A percentile compares a stretch with the other conserved stretches of the same genome.
Conservation (phyloP, 345 rosid species). For the Salix exigua region DNA sequence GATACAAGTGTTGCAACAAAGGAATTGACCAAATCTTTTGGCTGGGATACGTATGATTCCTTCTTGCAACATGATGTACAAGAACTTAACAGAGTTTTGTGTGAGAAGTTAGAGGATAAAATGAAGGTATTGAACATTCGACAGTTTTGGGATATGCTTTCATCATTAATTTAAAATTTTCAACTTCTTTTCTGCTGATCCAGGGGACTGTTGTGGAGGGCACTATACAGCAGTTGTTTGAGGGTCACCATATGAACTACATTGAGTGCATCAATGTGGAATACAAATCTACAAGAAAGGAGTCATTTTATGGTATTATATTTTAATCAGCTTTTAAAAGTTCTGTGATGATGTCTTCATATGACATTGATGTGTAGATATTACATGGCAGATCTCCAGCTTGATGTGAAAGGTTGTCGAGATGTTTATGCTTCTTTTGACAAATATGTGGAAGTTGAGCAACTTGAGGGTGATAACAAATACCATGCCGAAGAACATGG, state of each 20-base stretch:
- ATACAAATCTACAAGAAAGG: conserved; percentile 89
- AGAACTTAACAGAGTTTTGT: conserved; percentile 87
- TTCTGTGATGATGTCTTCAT: background rate
- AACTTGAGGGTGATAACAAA: conserved; percentile 96
- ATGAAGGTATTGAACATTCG: conserved; percentile 60
- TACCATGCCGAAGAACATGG: conserved; percentile 88
- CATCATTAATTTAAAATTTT: conserved; percentile 3
- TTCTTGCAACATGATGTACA: conserved; percentile 99
- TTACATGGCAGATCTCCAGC: conserved; percentile 75
- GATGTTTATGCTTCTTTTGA: conserved; percentile 98
- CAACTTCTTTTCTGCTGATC: background rate
- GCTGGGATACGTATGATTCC: conserved; percentile 96
- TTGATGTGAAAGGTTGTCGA: conserved; percentile 95
- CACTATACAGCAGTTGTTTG: conserved; percentile 89
- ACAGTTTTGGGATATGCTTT: background rate
- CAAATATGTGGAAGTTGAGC: conserved; percentile 94
- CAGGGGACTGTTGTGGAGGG: conserved; percentile 99
- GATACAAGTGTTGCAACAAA: conserved; percentile 95
- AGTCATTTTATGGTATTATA: conserved; percentile 83
- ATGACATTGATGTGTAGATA: background rate
- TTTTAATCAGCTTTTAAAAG: conserved; percentile 3
- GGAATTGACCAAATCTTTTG: conserved; percentile 92
- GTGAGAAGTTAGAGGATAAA: conserved; percentile 95
- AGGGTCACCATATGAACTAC: conserved; percentile 96
- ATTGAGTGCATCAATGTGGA: conserved; percentile 95